Conservation (phyloP, 2,329 filamentous ascomycete genomes). For the Cephalotrichum gorgonifer region DNA sequence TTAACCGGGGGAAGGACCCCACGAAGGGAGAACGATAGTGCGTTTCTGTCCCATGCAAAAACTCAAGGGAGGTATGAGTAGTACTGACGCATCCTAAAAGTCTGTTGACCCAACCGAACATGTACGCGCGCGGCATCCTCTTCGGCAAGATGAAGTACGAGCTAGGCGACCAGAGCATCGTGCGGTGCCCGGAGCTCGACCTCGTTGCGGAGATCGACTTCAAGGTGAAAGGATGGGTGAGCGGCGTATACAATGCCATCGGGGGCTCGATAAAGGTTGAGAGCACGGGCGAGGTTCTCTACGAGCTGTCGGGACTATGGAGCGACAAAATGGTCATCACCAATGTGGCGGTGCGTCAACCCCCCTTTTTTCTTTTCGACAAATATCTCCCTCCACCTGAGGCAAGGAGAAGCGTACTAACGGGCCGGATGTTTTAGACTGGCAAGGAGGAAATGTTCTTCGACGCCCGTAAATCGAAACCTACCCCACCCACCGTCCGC, state of each 20-base stretch:
- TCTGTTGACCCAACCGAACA: conserved; percentile 93
- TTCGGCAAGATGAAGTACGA: conserved; percentile 99
- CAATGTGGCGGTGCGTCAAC: conserved; percentile 54
- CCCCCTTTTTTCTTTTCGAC: background rate
- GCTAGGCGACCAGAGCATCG: conserved; percentile 88
- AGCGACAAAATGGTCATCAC: conserved; percentile 92
- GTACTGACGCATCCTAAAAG: no score
- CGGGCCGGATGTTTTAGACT: conserved; percentile 46
- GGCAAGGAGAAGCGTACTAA: background rate
- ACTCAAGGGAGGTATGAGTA: no score
- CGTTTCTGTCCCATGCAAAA: conserved; percentile 26
- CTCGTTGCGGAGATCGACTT: conserved; percentile 90
- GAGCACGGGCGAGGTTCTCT: conserved; percentile 76
- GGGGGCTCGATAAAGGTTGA: conserved; percentile 85
- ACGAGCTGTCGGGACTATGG: conserved; percentile 87
- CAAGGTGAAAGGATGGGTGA: conserved; percentile 96
- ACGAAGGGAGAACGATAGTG: conserved; percentile 78
- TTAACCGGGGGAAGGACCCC: conserved; percentile 62
- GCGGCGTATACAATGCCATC: conserved; percentile 92
- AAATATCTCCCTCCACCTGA: background rate
- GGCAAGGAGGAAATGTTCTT: conserved; percentile 86
- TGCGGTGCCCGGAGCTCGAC: conserved; percentile 80
- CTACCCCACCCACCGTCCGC: conserved; percentile 61
- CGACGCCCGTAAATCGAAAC: conserved; percentile 69
- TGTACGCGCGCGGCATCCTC: conserved; percentile 94